Base-by-base conservation (phyloP, 2,329 filamentous ascomycete species). In the Penicillium palitans region DNA sequence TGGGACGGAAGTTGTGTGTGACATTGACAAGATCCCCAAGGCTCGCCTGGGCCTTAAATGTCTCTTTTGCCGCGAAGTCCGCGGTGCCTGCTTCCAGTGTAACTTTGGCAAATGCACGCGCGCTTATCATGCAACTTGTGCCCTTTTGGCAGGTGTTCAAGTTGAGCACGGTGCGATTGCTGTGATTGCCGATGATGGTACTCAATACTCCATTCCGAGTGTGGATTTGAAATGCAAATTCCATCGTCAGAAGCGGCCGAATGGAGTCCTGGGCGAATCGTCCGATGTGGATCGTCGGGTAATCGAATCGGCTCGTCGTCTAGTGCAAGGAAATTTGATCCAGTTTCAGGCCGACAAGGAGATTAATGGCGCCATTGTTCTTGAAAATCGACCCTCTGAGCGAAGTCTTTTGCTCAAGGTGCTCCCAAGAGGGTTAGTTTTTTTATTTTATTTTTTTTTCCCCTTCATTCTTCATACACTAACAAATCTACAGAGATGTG, bases 71-170 rank as follows among this genome's bases (percentile, higher is more conserved):
- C 90, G 93, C 35, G 96, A 92, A 33, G 96, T 95, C 75, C 90
- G 90, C 57, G 95, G 95, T n/a, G 91, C 91, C 17, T 97, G 93
- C 77, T 96, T 99, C 78, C 93, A 98, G 74, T 99, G 95, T 76
- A 96, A 91, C 1, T 89, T 91, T 66, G 93, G 93, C 79, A 98
- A 96, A 74, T 99, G 95, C 69, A 89, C 91, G 4, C 84, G 95
- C 63, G 89, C 93, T 9, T 99, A 97, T 76, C 95, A 99, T 73
- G 90, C 93, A 17, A 98, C 93, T 1, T 99, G 95, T 72, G 95
- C 95, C 3, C 89, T 92, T 8, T 88, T 93, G 24, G 93, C 93
- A 37, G 95, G 95, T 57, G 92, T 97, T 2, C 90, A 96, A 71
- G 87, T 97, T 49, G 93, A 99, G 72, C 86, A 91, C 67, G 90